phyloP scores from a whole-genome alignment of 352 stramenopile genomes.

The Phytophthora capsici region DNA sequence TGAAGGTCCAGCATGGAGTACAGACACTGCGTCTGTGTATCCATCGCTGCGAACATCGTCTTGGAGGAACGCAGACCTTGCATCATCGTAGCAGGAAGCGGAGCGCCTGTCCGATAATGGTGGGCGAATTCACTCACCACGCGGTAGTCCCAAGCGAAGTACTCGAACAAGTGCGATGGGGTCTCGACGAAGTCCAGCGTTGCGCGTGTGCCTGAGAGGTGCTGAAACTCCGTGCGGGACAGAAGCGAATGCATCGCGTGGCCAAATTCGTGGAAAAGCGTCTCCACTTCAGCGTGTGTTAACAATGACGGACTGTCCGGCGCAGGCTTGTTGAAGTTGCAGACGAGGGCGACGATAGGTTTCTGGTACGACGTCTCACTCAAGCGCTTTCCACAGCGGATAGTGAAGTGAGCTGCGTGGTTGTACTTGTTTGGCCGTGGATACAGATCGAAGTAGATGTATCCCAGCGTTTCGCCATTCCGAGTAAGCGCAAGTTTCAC shows the following conservation, averaged over 20 bases:
- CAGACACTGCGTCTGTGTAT: slow-evolving; percentile 85
- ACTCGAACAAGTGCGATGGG: slow-evolving; percentile 98
- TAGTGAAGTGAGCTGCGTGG: slow-evolving; percentile 95
- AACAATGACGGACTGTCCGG: slow-evolving; percentile 74
- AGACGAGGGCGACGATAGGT: slow-evolving; percentile 94
- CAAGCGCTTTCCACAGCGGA: slow-evolving; percentile 92
- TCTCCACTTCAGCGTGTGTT: slow-evolving; percentile 96
- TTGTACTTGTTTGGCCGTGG: slow-evolving; percentile 88
- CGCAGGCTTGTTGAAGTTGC: slow-evolving; percentile 88
- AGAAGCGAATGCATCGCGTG: slow-evolving; percentile 98
- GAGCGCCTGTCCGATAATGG: slow-evolving; percentile 82
- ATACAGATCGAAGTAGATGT: slow-evolving; percentile 97
- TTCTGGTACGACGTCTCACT: slow-evolving; percentile 86
- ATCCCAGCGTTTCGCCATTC: slow-evolving; percentile 73
- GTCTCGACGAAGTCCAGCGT: slow-evolving; percentile 96
- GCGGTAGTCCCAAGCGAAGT: slow-evolving; percentile 94
- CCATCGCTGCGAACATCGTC: slow-evolving; percentile 91
- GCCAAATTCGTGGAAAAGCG: slow-evolving; percentile 98
- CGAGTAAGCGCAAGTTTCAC: slow-evolving; percentile 91
- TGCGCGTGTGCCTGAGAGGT: slow-evolving; percentile 95
- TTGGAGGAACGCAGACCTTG: slow-evolving; percentile 75
- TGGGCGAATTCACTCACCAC: slow-evolving; percentile 86
- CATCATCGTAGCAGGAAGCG: slow-evolving; percentile 84
- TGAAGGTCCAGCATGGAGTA: slow-evolving; percentile 84
- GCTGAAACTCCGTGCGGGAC: slow-evolving; percentile 96